A percentile compares a stretch with the other conserved stretches of the same genome.
phyloP scores from a whole-genome alignment of 1,284 basidiomycete species.

The Ustilago lituana region DNA sequence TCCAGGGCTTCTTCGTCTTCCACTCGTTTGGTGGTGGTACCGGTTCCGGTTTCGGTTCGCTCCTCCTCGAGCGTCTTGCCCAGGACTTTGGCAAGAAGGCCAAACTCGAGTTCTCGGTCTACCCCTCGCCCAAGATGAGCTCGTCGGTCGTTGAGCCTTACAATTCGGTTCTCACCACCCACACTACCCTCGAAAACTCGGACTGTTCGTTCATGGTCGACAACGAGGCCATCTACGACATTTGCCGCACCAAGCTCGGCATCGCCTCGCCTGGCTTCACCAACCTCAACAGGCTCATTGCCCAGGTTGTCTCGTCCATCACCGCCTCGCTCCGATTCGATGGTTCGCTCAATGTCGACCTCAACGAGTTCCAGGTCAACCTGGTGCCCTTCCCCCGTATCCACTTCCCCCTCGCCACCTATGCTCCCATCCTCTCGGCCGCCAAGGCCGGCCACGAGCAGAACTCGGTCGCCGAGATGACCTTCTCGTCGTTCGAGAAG shows the following conservation, averaged over 20 bases:
- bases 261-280: conserved; percentile 87
- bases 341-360: conserved; percentile 95
- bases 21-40: conserved; percentile 99
- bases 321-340: conserved; percentile 97
- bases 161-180: conserved; percentile 98
- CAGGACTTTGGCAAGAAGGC: conserved; percentile 99
- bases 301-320: conserved; percentile 92
- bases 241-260: conserved; percentile 94
- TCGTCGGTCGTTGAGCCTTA: conserved; percentile 99
- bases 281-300: conserved; percentile 96
- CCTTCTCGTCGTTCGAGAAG: conserved; percentile 95
- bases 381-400: conserved; percentile 85
- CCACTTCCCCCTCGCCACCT: conserved; percentile 96
- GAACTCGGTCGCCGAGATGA: conserved; percentile 98
- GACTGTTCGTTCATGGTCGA: conserved; percentile 80
- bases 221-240: conserved; percentile 84
- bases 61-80: conserved; percentile 93
- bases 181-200: conserved; percentile 98
- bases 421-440: conserved; percentile 89
- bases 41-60: conserved; percentile 97
- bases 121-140: conserved; percentile 79
- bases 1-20: conserved; percentile 99
- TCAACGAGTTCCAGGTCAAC: conserved; percentile 99
- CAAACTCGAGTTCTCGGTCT: conserved; percentile 98
- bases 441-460: conserved; percentile 88